phyloP scores from a whole-genome alignment of 202 grass and related monocot genomes.

The Panicum virgatum region DNA sequence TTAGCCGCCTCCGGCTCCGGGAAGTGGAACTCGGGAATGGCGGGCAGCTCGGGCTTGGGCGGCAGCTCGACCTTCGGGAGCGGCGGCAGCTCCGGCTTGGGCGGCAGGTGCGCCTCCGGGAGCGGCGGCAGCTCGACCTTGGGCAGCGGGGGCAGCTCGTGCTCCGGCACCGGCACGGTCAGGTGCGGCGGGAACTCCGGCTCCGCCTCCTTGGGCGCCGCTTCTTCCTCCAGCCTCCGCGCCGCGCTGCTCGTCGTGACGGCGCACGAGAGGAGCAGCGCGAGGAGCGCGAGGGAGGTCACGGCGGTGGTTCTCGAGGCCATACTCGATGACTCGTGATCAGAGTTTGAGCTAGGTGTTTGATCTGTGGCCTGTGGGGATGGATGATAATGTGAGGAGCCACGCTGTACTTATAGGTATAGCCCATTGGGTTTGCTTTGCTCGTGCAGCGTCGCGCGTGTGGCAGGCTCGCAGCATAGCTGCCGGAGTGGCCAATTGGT shows the following conservation, averaged over 20 bases:
- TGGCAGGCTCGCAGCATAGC: neutral
- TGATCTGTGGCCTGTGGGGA: neutral
- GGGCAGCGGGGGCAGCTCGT: slow-evolving; percentile 38
- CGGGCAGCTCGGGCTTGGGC: neutral
- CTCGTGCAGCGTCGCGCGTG: too few relatives aligned
- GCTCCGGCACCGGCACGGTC: slow-evolving; percentile 9
- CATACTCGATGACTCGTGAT: neutral
- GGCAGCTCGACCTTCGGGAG: neutral
- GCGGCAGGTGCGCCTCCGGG: slow-evolving; percentile 25
- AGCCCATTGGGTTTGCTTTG: neutral
- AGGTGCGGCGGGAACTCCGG: slow-evolving; percentile 14
- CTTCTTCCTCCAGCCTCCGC: slow-evolving; percentile 25
- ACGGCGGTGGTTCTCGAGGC: neutral
- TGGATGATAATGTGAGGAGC: neutral
- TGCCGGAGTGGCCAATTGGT: neutral
- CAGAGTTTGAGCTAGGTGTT: neutral
- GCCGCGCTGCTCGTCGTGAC: slow-evolving; percentile 11
- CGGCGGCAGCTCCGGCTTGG: slow-evolving; percentile 26
- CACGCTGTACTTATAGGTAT: too few relatives aligned
- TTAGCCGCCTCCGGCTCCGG: slow-evolving; percentile 7
- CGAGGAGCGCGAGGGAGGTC: neutral
- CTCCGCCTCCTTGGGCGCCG: neutral
- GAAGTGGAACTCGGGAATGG: slow-evolving; percentile 16
- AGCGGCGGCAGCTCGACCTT: slow-evolving; percentile 33
- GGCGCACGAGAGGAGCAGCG: slow-evolving; percentile 20